Evolutionary conservation across 176 grass and related monocot genomes (phyloP), one percentile per base, ranked within the genome.

Genomic region (Oryza officinalis): DNA sequence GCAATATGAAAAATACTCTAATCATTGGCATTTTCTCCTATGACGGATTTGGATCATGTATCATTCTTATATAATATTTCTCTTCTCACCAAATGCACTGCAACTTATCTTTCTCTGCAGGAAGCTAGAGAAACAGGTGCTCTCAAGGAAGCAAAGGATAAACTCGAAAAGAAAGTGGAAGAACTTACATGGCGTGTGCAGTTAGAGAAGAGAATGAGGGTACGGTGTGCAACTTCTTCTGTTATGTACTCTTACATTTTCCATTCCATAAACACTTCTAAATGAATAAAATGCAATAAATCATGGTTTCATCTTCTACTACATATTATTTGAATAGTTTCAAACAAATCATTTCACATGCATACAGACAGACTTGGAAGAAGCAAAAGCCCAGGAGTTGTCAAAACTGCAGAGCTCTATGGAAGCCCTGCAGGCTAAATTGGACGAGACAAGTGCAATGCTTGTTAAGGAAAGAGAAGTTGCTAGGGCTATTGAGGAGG

Each of bases 121-220:
- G 96, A 92, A 57, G 96, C 96, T 83, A 94, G 89, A 90, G 93
- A 99, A 94, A 99, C 96, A 31, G 96, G 96, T 75, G 96, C 96
- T 31, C 96, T 99, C 43, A 96, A 99, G 63, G 87, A 99, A 89
- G 96, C 96, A 75, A 99, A 99, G 74, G 96, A 99, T 89, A 99
- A 96, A 81, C 96, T 99, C 65, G 96, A 99, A 87, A 99, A 99
- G 85, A 90, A 84, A 87, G 96, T 99, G 67, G 96, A 99, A 87
- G 96, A 99, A 78, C 96, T 99, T 93, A 95, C 93, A 94, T 93
- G 91, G 91, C 93, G 96, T 25, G 85, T 96, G 60, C 96, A 99
- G 54, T 90, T 99, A 80, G 96, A 99, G 84, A 95, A 95, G 78
- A 80, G 91, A 83, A 81, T 93, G 80, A 92, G 93, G 93, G 96